Percentiles rank a stretch among this genome's conserved stretches.
phyloP scores from a whole-genome alignment of 176 grass and related monocot species.

The Phragmites australis region DNA sequence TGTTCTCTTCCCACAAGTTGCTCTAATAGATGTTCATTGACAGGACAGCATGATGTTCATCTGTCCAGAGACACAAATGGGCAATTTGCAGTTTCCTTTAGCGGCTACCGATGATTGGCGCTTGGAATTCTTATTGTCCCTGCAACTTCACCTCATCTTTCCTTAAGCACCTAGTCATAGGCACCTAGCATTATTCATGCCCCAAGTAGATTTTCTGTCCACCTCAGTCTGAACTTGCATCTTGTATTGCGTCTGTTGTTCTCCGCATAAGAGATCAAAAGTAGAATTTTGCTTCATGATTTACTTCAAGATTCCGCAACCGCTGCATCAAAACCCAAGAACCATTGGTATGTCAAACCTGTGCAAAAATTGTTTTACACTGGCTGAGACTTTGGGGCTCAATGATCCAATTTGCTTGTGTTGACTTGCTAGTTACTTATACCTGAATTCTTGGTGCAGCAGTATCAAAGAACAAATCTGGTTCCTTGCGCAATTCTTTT shows the following conservation, averaged over 20 bases:
- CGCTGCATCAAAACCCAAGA: slow-evolving; percentile 15
- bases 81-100: slow-evolving; percentile 29
- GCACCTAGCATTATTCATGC: slow-evolving; percentile 27
- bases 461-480: slow-evolving; percentile 35
- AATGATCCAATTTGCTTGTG: slow-evolving; percentile 38
- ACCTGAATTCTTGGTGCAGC: slow-evolving; percentile 9
- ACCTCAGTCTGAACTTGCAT: slow-evolving; percentile 27
- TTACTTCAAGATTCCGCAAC: slow-evolving; percentile 31
- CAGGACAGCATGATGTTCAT: slow-evolving; percentile 21
- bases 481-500: not conserved
- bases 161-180: not conserved
- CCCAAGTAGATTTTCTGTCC: slow-evolving; percentile 27
- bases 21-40: slow-evolving; percentile 12
- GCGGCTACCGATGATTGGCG: slow-evolving; percentile 5
- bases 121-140: not conserved
- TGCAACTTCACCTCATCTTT: slow-evolving; percentile 32
- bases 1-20: slow-evolving; percentile 16
- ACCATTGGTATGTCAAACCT: slow-evolving; percentile 5
- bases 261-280: slow-evolving; percentile 37
- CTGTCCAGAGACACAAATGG: not conserved
- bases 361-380: not conserved
- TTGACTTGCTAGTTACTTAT: slow-evolving; percentile 31
- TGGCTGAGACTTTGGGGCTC: not conserved
- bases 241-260: slow-evolving; percentile 23
- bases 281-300: slow-evolving; percentile 13